Evolutionary conservation across 2,329 filamentous ascomycete genomes (phyloP).

Genomic region (Calonectria hongkongensis): DNA sequence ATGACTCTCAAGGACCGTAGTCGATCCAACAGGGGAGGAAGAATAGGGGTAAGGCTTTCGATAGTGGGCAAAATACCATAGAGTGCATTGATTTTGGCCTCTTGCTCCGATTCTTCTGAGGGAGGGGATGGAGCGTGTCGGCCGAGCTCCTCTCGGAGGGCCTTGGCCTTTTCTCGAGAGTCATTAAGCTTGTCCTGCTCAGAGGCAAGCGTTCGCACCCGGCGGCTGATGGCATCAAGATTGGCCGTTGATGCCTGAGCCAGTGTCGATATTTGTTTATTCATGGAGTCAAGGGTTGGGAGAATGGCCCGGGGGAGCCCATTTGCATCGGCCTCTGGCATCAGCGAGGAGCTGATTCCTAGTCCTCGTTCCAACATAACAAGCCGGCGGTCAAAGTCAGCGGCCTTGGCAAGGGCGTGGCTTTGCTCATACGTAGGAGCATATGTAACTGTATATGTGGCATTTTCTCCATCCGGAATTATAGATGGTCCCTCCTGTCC

Average conservation of each 20-base stretch:
- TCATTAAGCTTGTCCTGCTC: conserved; percentile 85
- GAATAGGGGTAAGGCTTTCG: conserved; percentile 87
- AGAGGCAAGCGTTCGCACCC: conserved; percentile 80
- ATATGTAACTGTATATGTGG: conserved; percentile 80
- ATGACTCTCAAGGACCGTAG: conserved; percentile 88
- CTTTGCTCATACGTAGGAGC: conserved; percentile 79
- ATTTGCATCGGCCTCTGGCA: conserved; percentile 77
- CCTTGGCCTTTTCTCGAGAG: conserved; percentile 76
- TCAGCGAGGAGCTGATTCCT: conserved; percentile 82
- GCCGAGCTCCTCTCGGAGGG: conserved; percentile 75
- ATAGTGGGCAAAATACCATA: conserved; percentile 93
- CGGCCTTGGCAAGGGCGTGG: conserved; percentile 85
- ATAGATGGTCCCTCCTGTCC: conserved; percentile 47
- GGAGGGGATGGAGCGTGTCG: conserved; percentile 65
- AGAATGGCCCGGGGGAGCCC: conserved; percentile 81
- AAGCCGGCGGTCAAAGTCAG: conserved; percentile 91
- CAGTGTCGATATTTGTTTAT: conserved; percentile 86
- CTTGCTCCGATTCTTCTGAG: conserved; percentile 79
- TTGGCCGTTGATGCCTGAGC: conserved; percentile 82
- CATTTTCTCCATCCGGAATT: conserved; percentile 53
- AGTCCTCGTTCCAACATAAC: conserved; percentile 86
- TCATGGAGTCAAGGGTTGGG: conserved; percentile 86
- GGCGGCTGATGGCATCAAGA: conserved; percentile 82
- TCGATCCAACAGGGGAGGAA: conserved; percentile 90
- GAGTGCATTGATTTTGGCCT: conserved; percentile 91